Base-by-base conservation (phyloP, 495 filamentous ascomycete genomes). In the Aspergillus incahuasiensis region DNA sequence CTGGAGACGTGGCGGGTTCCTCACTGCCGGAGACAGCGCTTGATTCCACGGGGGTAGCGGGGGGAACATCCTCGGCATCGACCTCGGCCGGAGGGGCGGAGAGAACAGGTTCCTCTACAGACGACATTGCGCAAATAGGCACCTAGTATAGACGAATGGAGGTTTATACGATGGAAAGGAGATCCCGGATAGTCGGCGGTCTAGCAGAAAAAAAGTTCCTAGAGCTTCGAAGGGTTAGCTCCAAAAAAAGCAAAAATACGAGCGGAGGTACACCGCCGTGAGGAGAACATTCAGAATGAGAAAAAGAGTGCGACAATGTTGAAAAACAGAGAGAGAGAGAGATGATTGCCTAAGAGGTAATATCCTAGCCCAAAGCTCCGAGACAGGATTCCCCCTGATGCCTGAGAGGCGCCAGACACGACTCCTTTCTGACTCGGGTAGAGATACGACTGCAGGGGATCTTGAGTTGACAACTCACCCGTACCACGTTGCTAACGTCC, bases 11-110 rank as follows among this genome's bases (percentile, higher is more conserved):
- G 56, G 56, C 38, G 20, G 65, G 55, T 18, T 73, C 74, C 45
- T 78, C 74, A 30, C 66, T 63, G 18, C 69, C 71, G n/a, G 75
- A 75, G 20, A 72, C 46, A 21, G 70, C 19, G 12, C 64, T 64
- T 18, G 71, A 68, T 22, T 75, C 72, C 21, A 74, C 67, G 6
- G 73, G 73, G 38, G 75, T 76, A 16, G 70, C 70, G 6, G 74
- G 73, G 21, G 72, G 65, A 20, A 62, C 64, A 43, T 61, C 59
- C 20, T 76, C 71, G 16, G 59, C 48, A 9, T 70, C 68, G 1
- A 58, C 47, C 54, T 72, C 59, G 24, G 58, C 57, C n/a, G 67
- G 58, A 41, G 58, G 46, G 25, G 50, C 43, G 24, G 60, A 49
- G 24, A 68, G 48, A 16, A 73, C 45, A 16, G 73, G 67, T 43